A percentile compares a stretch with the other conserved stretches of the same genome.
These are phyloP conservation scores for Sporothrix luriei DNA, from an alignment of 2,329 filamentous ascomycete genomes.

Conservation along the genomic window DNA sequence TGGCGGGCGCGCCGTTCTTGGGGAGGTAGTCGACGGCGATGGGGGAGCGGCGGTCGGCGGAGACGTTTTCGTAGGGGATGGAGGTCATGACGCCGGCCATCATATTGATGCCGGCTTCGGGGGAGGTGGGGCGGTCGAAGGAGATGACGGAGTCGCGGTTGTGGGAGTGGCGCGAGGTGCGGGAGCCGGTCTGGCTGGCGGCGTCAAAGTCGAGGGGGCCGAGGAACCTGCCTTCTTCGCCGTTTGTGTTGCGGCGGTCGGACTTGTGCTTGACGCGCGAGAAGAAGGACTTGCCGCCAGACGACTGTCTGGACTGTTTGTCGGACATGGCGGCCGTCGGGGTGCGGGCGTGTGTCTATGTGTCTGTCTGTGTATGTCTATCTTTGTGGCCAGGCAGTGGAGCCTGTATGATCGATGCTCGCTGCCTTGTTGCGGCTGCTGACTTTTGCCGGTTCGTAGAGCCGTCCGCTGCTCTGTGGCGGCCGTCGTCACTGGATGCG, in stretches of 20 bases:
- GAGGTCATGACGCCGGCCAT: slow-evolving; percentile 82
- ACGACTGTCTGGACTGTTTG: slow-evolving; percentile 81
- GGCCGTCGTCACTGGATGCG: slow-evolving; percentile 44
- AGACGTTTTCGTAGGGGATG: slow-evolving; percentile 78
- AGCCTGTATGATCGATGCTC: slow-evolving; percentile 26
- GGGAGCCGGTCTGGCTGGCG: slow-evolving; percentile 64
- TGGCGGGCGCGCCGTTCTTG: slow-evolving; percentile 56
- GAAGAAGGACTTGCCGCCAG: slow-evolving; percentile 72
- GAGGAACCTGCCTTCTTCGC: slow-evolving; percentile 61
- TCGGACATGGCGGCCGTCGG: slow-evolving; percentile 55
- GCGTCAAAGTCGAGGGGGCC: slow-evolving; percentile 62
- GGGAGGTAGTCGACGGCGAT: slow-evolving; percentile 74
- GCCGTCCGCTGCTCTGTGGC: neutral
- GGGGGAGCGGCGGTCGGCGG: slow-evolving; percentile 67
- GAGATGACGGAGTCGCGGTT: slow-evolving; percentile 73
- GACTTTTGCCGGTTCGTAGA: slow-evolving; percentile 1
- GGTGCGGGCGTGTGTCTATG: neutral
- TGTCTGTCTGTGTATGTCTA: neutral
- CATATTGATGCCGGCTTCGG: slow-evolving; percentile 69
- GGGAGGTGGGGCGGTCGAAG: slow-evolving; percentile 66
- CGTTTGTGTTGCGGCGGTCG: slow-evolving; percentile 64
- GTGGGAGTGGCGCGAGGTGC: slow-evolving; percentile 66
- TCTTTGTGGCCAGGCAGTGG: neutral
- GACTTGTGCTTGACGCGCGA: slow-evolving; percentile 82
- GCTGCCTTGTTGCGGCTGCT: neutral